These are phyloP conservation scores for Trichosporon sp. DNA, from an alignment of 1,284 basidiomycete species.

Conservation along the genomic window DNA sequence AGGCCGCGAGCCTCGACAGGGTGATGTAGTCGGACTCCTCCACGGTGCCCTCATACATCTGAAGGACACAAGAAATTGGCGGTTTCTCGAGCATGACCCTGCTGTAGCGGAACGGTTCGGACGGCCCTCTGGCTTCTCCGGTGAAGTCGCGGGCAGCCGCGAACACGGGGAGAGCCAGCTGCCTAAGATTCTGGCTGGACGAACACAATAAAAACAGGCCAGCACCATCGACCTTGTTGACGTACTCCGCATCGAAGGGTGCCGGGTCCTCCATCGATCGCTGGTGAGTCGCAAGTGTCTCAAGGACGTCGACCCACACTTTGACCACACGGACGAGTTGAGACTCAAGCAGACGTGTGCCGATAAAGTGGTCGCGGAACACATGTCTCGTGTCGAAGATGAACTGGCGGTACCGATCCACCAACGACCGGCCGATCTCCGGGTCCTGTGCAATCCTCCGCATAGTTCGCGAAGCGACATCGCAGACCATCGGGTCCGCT, in stretches of 20 bases:
- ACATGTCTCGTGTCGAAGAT: constrained; percentile 70
- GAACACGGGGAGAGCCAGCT: constrained; percentile 33
- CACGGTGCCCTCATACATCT: constrained; percentile 33
- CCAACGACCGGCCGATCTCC: constrained; percentile 58
- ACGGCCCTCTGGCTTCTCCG: constrained; percentile 34
- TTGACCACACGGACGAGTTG: constrained; percentile 57
- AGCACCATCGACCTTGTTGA: constrained; percentile 62
- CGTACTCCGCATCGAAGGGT: constrained; percentile 37
- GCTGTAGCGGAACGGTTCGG: constrained; percentile 42
- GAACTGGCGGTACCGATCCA: constrained; percentile 68
- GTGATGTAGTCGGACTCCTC: constrained; percentile 42
- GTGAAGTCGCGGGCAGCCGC: constrained; percentile 35
- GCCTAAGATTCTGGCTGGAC: constrained; percentile 46
- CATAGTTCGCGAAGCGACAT: constrained; percentile 65
- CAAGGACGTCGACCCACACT: constrained; percentile 71
- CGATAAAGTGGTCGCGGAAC: constrained; percentile 62
- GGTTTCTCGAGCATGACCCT: constrained; percentile 29
- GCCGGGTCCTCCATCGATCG: constrained; percentile 33
- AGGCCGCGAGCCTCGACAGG: constrained; percentile 22
- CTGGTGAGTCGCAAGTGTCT: constrained; percentile 61
- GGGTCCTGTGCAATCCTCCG: constrained; percentile 64
- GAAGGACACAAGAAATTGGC: constrained; percentile 26
- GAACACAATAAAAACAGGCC: constrained; percentile 76
- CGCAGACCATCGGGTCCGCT: constrained; percentile 69
- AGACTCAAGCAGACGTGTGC: constrained; percentile 61